A percentile compares a stretch with the other conserved stretches of the same genome.
Conservation (phyloP, 2,329 filamentous ascomycete genomes). For the Calonectria ilicicola region DNA sequence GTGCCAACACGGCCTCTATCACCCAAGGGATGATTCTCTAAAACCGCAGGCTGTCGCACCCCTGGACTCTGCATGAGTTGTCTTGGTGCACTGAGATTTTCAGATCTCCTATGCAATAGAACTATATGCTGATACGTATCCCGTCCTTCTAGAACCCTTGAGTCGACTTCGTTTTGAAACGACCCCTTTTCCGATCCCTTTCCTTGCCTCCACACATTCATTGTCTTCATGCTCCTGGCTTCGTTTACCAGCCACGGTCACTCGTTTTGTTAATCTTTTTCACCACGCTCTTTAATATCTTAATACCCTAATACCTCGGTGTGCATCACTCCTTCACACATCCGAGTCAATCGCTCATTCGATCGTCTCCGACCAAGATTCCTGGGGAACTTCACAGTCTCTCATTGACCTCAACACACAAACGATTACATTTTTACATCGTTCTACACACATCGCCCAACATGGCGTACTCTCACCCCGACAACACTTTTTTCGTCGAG, state of each 20-base stretch:
- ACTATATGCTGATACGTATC: slow-evolving; percentile 47
- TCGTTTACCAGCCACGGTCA: slow-evolving; percentile 65
- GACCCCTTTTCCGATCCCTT: slow-evolving; percentile 59
- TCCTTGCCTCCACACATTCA: slow-evolving; percentile 47
- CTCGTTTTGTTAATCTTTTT: slow-evolving; percentile 64
- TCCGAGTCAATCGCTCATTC: slow-evolving; percentile 51
- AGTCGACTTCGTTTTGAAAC: slow-evolving; percentile 61
- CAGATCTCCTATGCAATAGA: slow-evolving; percentile 36
- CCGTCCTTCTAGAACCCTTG: slow-evolving; percentile 54
- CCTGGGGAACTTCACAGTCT: slow-evolving; percentile 64
- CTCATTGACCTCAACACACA: slow-evolving; percentile 54
- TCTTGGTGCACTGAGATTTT: slow-evolving; percentile 35
- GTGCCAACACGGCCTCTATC: slow-evolving; percentile 43
- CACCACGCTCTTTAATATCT: slow-evolving; percentile 70
- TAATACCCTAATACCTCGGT: slow-evolving; percentile 64
- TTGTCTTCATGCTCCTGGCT: slow-evolving; percentile 58
- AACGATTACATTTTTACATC: slow-evolving; percentile 34
- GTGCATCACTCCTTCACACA: slow-evolving; percentile 48
- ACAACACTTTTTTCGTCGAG: slow-evolving; percentile 67
- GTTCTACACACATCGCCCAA: slow-evolving; percentile 43
- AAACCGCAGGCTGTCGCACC: slow-evolving; percentile 16
- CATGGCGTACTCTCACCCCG: slow-evolving; percentile 60
- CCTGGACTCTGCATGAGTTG: slow-evolving; percentile 24
- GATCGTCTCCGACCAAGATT: slow-evolving; percentile 59
- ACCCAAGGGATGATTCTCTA: slow-evolving; percentile 42